Evolutionary conservation across 2,329 filamentous ascomycete species (phyloP).

Genomic region (Botryotinia calthae): DNA sequence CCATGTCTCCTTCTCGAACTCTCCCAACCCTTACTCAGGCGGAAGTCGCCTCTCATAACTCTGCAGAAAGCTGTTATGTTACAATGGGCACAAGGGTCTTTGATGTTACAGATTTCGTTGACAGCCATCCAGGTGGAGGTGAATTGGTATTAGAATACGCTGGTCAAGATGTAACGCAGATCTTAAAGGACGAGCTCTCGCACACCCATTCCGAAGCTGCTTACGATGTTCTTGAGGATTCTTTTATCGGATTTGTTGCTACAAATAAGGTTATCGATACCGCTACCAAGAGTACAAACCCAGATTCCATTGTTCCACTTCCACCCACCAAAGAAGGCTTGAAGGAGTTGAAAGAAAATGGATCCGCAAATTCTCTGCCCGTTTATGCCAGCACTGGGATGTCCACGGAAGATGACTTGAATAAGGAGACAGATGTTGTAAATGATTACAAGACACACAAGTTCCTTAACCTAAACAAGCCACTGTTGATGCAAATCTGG

Average conservation of each 20-base stretch:
- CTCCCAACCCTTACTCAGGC: conserved; percentile 79
- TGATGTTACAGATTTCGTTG: conserved; percentile 88
- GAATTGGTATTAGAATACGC: conserved; percentile 87
- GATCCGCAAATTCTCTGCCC: conserved; percentile 37
- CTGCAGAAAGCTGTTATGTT: conserved; percentile 83
- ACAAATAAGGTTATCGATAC: conserved; percentile 46
- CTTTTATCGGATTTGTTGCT: conserved; percentile 75
- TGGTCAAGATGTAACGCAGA: conserved; percentile 79
- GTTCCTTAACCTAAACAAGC: conserved; percentile 84
- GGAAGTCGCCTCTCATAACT: conserved; percentile 80
- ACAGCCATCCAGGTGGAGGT: conserved; percentile 85
- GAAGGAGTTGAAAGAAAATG: conserved; percentile 45
- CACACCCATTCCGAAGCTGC: conserved; percentile 87
- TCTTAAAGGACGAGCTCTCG: conserved; percentile 78
- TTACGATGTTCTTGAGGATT: conserved; percentile 93
- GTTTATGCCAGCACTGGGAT: conserved; percentile 72
- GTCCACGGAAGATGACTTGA: conserved; percentile 83
- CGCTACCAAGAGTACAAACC: conserved; percentile 40
- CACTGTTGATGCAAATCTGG: conserved; percentile 86
- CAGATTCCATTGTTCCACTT: conserved; percentile 49
- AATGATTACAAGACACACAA: conserved; percentile 86
- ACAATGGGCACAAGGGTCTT: conserved; percentile 87
- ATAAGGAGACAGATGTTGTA: conserved; percentile 73
- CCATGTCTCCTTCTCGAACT: conserved; percentile 72
- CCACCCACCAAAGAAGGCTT: conserved; percentile 49